Percentiles rank a stretch among this genome's conserved stretches.
phyloP scores from a whole-genome alignment of 257 asterid genomes.

The Solanum raphanifolium region DNA sequence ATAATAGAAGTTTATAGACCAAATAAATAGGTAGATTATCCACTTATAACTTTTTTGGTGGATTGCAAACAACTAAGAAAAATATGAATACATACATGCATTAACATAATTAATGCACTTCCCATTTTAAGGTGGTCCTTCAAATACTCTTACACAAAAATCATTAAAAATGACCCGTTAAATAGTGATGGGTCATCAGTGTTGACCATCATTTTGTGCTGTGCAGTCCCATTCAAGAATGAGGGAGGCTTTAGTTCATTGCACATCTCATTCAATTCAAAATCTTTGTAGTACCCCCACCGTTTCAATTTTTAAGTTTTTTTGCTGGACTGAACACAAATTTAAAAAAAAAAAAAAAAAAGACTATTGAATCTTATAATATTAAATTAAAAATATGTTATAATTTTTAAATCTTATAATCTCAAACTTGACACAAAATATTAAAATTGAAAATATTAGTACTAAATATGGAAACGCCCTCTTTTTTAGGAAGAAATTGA shows the following conservation, averaged over 20 bases:
- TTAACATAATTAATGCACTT: not conserved
- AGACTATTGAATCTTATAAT: not conserved
- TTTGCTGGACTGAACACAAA: rapidly evolving
- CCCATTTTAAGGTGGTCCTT: not conserved
- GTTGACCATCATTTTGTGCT: not conserved
- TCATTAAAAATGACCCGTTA: not conserved
- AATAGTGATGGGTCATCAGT: not conserved
- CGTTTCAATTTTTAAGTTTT: not conserved
- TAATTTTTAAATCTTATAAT: not conserved
- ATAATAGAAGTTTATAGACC: no score
- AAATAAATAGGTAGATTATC: no score
- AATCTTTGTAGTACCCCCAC: not conserved
- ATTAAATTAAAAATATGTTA: not conserved
- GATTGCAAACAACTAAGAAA: not conserved
- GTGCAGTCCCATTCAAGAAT: not conserved
- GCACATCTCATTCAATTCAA: not conserved
- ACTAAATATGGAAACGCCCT: not conserved
- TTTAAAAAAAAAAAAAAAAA: not conserved
- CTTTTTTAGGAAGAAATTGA: not conserved
- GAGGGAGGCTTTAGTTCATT: not conserved
- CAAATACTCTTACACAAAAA: not conserved
- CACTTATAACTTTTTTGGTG: not conserved
- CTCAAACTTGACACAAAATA: not conserved
- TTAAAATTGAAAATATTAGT: not conserved
- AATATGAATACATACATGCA: not conserved